These are phyloP conservation scores for Crithidia expoeki DNA, from an alignment of 208 protist genomes.

Conservation along the genomic window DNA sequence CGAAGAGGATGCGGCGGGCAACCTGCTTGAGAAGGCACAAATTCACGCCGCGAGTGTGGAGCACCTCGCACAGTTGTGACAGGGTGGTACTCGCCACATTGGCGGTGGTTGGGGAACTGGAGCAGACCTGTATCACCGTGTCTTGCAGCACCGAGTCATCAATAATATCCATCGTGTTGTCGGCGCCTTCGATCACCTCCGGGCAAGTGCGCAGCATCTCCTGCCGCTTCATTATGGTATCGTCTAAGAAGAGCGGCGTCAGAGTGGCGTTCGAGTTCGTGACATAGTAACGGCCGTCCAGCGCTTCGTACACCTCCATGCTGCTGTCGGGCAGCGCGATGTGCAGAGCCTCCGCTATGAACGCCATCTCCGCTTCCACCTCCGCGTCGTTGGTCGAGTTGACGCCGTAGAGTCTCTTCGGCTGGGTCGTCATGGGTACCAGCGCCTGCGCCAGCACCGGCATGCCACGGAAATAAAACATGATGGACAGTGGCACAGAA, in stretches of 20 bases:
- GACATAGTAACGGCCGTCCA: conserved; percentile 82
- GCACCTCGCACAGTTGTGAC: conserved; percentile 29
- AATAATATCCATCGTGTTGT: conserved; percentile 63
- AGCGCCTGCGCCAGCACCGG: conserved; percentile 87
- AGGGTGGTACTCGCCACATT: conserved; percentile 12
- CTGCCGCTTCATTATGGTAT: conserved; percentile 85
- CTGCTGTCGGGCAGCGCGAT: conserved; percentile 58
- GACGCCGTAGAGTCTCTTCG: conserved; percentile 65
- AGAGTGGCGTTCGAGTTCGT: conserved; percentile 82
- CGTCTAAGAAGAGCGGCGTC: conserved; percentile 66
- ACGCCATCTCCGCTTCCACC: conserved; percentile 73
- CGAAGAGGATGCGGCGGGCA: conserved; percentile 27
- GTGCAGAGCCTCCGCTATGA: conserved; percentile 80
- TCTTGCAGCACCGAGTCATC: conserved; percentile 42
- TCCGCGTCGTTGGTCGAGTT: conserved; percentile 66
- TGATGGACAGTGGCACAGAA: conserved; percentile 79
- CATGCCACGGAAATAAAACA: conserved; percentile 90
- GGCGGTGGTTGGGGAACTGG: conserved; percentile 7
- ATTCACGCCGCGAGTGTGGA: conserved; percentile 81
- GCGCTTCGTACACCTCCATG: conserved; percentile 79
- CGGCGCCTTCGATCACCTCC: conserved; percentile 50
- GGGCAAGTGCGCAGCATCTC: conserved; percentile 70
- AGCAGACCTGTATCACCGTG: conserved; percentile 41
- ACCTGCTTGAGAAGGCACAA: conserved; percentile 83
- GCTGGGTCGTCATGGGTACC: conserved; percentile 68